phyloP scores from a whole-genome alignment of 2,329 filamentous ascomycete species.

The Dactylonectria macrodidyma region DNA sequence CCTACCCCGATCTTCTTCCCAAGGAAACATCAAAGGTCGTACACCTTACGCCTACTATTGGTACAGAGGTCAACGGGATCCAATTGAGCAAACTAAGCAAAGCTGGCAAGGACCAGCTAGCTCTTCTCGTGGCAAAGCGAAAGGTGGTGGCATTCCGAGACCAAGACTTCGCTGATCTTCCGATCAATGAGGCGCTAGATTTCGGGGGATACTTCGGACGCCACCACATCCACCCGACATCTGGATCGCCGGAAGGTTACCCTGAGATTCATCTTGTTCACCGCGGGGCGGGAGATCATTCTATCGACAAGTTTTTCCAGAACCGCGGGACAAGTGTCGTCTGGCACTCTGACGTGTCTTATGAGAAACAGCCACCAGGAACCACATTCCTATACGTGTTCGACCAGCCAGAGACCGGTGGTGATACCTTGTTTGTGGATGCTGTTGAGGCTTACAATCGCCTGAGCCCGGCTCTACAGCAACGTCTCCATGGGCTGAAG shows the following conservation, averaged over 20 bases:
- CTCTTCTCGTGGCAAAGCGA: slow-evolving; percentile 80
- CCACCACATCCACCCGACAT: slow-evolving; percentile 83
- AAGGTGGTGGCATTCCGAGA: slow-evolving; percentile 85
- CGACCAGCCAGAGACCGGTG: slow-evolving; percentile 83
- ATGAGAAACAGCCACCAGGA: slow-evolving; percentile 89
- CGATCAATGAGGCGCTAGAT: slow-evolving; percentile 78
- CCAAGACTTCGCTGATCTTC: slow-evolving; percentile 80
- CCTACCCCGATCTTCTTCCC: slow-evolving; percentile 48
- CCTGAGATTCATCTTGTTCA: slow-evolving; percentile 87
- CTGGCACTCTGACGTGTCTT: slow-evolving; percentile 92
- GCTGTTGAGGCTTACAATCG: slow-evolving; percentile 86
- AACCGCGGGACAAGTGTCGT: slow-evolving; percentile 84
- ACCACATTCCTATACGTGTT: slow-evolving; percentile 92
- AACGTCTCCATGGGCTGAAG: slow-evolving; percentile 84
- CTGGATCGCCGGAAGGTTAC: slow-evolving; percentile 79
- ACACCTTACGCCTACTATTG: slow-evolving; percentile 81
- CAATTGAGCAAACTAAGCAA: slow-evolving; percentile 78
- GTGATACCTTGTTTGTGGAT: slow-evolving; percentile 88
- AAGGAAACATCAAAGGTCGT: slow-evolving; percentile 56
- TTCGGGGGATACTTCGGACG: slow-evolving; percentile 80
- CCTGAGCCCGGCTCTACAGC: slow-evolving; percentile 83
- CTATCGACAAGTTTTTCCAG: slow-evolving; percentile 71
- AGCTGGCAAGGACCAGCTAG: slow-evolving; percentile 83
- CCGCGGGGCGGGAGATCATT: slow-evolving; percentile 69
- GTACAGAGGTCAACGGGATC: slow-evolving; percentile 79